A percentile compares a stretch with the other conserved stretches of the same genome.
phyloP scores from a whole-genome alignment of 805 yeast genomes.

The Kuraishia ogatae region DNA sequence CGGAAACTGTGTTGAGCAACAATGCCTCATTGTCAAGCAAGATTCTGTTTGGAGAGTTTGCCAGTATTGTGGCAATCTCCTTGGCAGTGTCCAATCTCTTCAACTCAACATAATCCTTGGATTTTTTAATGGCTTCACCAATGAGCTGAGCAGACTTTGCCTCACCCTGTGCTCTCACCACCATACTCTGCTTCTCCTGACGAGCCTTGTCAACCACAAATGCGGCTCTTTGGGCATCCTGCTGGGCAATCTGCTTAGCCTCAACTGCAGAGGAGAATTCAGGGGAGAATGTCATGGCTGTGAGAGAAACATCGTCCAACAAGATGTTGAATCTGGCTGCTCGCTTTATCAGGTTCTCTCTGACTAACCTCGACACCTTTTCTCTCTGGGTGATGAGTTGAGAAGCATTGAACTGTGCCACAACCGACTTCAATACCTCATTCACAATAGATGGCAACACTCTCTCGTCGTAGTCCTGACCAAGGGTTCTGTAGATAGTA shows the following conservation, averaged over 20 bases:
- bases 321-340: slow-evolving; percentile 82
- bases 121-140: slow-evolving; percentile 98
- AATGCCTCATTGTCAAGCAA: slow-evolving; percentile 88
- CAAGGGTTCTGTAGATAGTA: slow-evolving; percentile 82
- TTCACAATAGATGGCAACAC: slow-evolving; percentile 97
- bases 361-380: slow-evolving; percentile 82
- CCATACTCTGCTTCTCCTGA: slow-evolving; percentile 95
- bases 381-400: slow-evolving; percentile 99
- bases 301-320: slow-evolving; percentile 93
- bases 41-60: slow-evolving; percentile 85
- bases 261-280: slow-evolving; percentile 97
- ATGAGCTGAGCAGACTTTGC: slow-evolving; percentile 96
- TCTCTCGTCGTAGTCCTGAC: slow-evolving; percentile 92
- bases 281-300: slow-evolving; percentile 95
- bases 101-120: slow-evolving; percentile 91
- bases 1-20: slow-evolving; percentile 80
- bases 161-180: slow-evolving; percentile 97
- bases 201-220: slow-evolving; percentile 94
- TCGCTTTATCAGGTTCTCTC: slow-evolving; percentile 85
- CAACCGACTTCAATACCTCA: slow-evolving; percentile 93
- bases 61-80: slow-evolving; percentile 82
- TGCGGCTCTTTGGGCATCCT: slow-evolving; percentile 98
- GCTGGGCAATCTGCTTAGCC: slow-evolving; percentile 98
- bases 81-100: slow-evolving; percentile 96
- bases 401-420: slow-evolving; percentile 97